Evolutionary conservation across 768 basidiomycete species (phyloP).

Genomic region (Rubroboletus satanas): DNA sequence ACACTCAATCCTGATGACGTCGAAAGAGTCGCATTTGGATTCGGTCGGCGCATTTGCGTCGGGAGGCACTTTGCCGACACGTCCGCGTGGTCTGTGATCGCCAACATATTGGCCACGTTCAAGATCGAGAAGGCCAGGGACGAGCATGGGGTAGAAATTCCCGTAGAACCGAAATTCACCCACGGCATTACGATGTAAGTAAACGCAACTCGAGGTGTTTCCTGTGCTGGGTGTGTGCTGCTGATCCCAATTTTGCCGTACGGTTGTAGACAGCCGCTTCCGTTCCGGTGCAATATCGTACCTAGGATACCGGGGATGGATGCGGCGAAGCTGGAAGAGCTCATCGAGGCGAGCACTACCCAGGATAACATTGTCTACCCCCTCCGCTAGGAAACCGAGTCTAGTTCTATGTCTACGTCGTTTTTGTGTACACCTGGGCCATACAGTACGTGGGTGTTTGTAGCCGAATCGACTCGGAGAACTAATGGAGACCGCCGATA

Average conservation of each 20-base stretch:
- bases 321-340: slow-evolving; percentile 6
- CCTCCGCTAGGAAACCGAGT: neutral
- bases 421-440: neutral
- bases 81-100: slow-evolving; percentile 25
- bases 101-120: slow-evolving; percentile 16
- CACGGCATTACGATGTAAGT: slow-evolving; percentile 12
- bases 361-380: neutral
- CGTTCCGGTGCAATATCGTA: slow-evolving; percentile 14
- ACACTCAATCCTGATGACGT: slow-evolving; percentile 13
- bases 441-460: neutral
- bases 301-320: slow-evolving; percentile 5
- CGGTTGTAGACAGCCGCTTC: slow-evolving; percentile 12
- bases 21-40: slow-evolving; percentile 20
- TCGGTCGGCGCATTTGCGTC: slow-evolving; percentile 30
- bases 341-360: slow-evolving; percentile 13
- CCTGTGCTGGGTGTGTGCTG: neutral
- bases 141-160: slow-evolving; percentile 18
- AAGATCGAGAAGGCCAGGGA: slow-evolving; percentile 16
- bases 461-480: neutral
- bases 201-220: too few species aligned
- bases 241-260: neutral
- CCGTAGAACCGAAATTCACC: slow-evolving; percentile 11
- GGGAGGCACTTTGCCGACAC: slow-evolving; percentile 26
- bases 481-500: neutral
- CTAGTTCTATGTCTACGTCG: neutral